Evolutionary conservation across 371 early-diverging fungal species (phyloP), one percentile per base, ranked within the genome.

Genomic region (Mucor indicus): DNA sequence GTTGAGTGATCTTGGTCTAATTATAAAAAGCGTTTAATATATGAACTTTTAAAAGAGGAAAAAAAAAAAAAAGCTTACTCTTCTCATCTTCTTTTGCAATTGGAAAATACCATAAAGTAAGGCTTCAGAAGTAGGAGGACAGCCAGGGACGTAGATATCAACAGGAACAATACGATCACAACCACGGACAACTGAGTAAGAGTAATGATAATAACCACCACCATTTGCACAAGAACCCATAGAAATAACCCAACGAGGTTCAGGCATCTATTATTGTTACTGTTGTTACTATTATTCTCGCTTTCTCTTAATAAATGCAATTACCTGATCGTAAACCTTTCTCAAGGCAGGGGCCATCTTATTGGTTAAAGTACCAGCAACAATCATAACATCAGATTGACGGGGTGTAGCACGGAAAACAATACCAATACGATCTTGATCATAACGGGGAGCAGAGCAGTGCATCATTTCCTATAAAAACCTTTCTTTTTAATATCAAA

Each of bases 181-280:
- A 40, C 98, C 75, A 65, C 92, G 84, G 32, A 91, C 96, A 42
- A 96, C 98, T 37, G 95, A 82, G 71, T 97, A 98, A 44, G 91
- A 90, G 79, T 98, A 98, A 72, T 98, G 98, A 69, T 98, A 98
- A 79, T 98, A 98, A 44, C 98, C 98, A 62, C 98, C 98, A 60
- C 98, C 97, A 68, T 98, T 98, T 21, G 98, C 98, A 62, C 98
- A 98, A 47, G 89, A 88, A 29, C 98, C 98, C 98, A 98, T 98
- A 21, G 95, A 94, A 43, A 98, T 93, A 17, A 98, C 98, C 98
- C 98, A 97, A 50, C 96, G 90, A 23, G 98, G 98, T 68, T 95
- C 94, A 40, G 98, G 96, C 92, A 92, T 91, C 82, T 92, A 41
- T 59, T 36, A 29, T 22, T 39, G 9, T 35, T 1, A 40, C 19